Base-by-base conservation (phyloP, 306 rosid genomes). In the Gynostemma pentaphyllum region DNA sequence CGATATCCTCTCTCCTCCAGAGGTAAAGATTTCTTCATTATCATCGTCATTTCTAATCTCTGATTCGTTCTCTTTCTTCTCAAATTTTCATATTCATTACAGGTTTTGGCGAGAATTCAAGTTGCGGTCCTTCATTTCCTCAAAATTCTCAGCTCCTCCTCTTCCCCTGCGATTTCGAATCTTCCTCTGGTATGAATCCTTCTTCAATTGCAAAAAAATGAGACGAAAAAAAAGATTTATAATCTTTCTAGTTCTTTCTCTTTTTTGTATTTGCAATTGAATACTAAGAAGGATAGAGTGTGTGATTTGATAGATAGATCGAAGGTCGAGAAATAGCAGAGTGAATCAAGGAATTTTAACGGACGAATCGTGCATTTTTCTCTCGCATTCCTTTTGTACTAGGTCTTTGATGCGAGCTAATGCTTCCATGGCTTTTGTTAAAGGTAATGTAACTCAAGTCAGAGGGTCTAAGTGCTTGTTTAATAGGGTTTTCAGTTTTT, bases 71-170 rank as follows among this genome's bases (percentile, higher is more conserved):
- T 32, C 18, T 12, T 0, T 44, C 24, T 22, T 19, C 29, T 63
- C 64, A 1, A 52, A 52, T 24, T 26, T 16, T 12, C 15, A 28
- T 21, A n/a, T 42, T 62, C 18, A 51, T 65, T 51, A 9, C 74
- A 88, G 96, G 90, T 74, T 41, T 69, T 78, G 34, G 90, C 96
- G 24, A 77, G 99, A 81, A 92, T 88, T 70, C 94, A 92, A 81
- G 85, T 88, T 0, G 81, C 95, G 3, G 84, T 88, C 54, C 87
- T 92, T 83, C 88, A 78, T 71, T 92, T 92, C 67, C 84, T 92
- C 83, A 73, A 76, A 55, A 84, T 78, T 55, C 72, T 92, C 72
- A 82, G 74, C 51, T 81, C 95, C 12, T 72, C 90, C 4, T 72
- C 67, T 47, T 72, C 67, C 44, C 96, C 96, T 62, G 77, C 96